Base-by-base conservation (phyloP, 345 rosid genomes). In the Pistacia vera region DNA sequence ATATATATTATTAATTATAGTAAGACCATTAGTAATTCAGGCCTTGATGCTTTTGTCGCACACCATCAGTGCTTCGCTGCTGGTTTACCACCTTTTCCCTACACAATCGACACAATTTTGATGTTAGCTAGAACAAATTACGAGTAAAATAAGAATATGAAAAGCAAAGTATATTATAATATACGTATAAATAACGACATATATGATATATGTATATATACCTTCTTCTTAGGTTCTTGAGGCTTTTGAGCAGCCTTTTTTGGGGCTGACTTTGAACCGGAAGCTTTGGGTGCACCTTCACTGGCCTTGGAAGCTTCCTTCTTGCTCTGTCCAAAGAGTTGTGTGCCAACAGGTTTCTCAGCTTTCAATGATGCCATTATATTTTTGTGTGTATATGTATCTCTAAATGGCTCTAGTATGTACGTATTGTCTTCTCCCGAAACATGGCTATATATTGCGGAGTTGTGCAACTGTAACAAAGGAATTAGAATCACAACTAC, bases 311-410 rank as follows among this genome's bases (percentile, higher is more conserved):
- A 80, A 4, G 84, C 72, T 57, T 87, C 86, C 75, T 85, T 81
- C 77, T 87, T 85, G 41, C 17, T 65, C 74, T 66, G 82, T 46
- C 88, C 87, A 44, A 74, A 79, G 11, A 72, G 70, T 8, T 81
- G 85, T 59, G 85, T 75, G 61, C 90, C 90, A 17, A 71, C 80
- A 41, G 86, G 74, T 83, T 81, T 87, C 75, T 85, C 84, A 35
- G 81, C 81, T 75, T 87, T 87, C 79, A 73, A 0, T 48, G 84
- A 81, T 35, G 87, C 80, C 87, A 81, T 84, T 11, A 51, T 54
- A 2, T 5, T n/a, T n/a, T 66, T 11, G 20, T 8, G 18, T 2
- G n/a, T 10, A 66, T 16, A 20, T 33, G 22, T 36, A 30, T 33
- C n/a, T 33, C 30, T 48, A 56, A 38, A 70, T 35, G 28, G 35